These are phyloP conservation scores for Flaveria robusta DNA, from an alignment of 129 eudicot species.

Conservation along the genomic window DNA sequence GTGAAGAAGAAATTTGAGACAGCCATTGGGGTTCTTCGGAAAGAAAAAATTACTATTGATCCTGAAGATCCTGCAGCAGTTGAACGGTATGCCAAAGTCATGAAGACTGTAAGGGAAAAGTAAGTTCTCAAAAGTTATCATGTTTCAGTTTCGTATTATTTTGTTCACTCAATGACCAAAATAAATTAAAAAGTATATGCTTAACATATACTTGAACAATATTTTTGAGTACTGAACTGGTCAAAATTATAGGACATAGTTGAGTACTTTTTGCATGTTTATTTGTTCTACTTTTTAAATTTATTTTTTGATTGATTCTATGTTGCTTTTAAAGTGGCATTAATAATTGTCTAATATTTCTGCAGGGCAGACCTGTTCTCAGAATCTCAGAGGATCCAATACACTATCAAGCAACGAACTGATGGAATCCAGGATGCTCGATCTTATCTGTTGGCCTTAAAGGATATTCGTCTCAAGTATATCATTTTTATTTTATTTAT, in stretches of 20 bases:
- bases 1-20: slow-evolving; percentile 87
- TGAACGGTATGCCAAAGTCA: slow-evolving; percentile 63
- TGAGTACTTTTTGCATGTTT: background rate
- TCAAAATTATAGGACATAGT: background rate
- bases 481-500: slow-evolving; percentile 1
- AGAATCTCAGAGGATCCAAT: slow-evolving; percentile 73
- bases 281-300: background rate
- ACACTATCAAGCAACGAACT: slow-evolving; percentile 68
- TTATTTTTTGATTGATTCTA: slow-evolving; percentile 13
- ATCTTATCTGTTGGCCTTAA: slow-evolving; percentile 61
- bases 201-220: background rate
- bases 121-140: slow-evolving; percentile 35
- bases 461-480: slow-evolving; percentile 82
- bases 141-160: background rate
- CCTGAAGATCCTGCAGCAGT: slow-evolving; percentile 93
- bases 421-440: slow-evolving; percentile 77
- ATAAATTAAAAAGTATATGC: no score
- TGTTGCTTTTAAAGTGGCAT: background rate
- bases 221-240: background rate
- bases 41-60: slow-evolving; percentile 75
- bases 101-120: slow-evolving; percentile 81
- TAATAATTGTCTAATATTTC: background rate
- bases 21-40: slow-evolving; percentile 63
- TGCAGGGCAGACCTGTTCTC: slow-evolving; percentile 83
- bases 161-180: background rate